phyloP scores from a whole-genome alignment of 2,329 filamentous ascomycete species.

The Colletotrichum navitas region DNA sequence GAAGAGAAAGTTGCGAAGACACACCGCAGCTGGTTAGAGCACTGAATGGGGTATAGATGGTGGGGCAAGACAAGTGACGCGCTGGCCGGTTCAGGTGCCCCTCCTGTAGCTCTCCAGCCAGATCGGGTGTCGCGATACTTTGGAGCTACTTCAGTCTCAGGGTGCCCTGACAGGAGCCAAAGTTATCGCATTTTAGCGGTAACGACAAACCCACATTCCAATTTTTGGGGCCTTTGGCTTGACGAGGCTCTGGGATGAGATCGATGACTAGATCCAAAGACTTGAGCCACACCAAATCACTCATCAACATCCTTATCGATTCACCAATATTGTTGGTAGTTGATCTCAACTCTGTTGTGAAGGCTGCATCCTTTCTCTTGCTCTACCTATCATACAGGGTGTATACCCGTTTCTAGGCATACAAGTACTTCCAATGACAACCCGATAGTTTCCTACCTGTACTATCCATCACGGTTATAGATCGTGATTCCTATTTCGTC shows the following conservation, averaged over 20 bases:
- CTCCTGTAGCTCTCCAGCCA: slow-evolving; percentile 13
- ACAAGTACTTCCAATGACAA: neutral
- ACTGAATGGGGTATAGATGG: slow-evolving; percentile 20
- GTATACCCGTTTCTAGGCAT: neutral
- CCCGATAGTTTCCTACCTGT: neutral
- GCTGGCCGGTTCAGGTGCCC: neutral
- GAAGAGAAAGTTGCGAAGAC: slow-evolving; percentile 18
- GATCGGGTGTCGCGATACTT: neutral
- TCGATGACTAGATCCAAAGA: neutral
- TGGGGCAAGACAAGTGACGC: slow-evolving; percentile 32
- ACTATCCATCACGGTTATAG: neutral
- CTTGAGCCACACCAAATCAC: neutral
- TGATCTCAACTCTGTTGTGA: neutral
- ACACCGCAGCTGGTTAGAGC: slow-evolving; percentile 18
- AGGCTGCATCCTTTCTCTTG: neutral
- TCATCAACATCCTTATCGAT: neutral
- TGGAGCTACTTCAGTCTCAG: neutral
- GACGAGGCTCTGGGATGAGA: neutral
- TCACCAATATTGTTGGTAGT: neutral
- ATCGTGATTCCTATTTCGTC: neutral
- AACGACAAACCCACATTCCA: neutral
- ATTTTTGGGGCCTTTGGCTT: neutral
- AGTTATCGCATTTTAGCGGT: neutral
- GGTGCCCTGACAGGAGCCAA: slow-evolving; percentile 11
- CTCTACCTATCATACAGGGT: neutral